Evolutionary conservation across 139 green algal genomes (phyloP), one percentile per base, ranked within the genome.

Genomic region (Chlorella sorokiniana): DNA sequence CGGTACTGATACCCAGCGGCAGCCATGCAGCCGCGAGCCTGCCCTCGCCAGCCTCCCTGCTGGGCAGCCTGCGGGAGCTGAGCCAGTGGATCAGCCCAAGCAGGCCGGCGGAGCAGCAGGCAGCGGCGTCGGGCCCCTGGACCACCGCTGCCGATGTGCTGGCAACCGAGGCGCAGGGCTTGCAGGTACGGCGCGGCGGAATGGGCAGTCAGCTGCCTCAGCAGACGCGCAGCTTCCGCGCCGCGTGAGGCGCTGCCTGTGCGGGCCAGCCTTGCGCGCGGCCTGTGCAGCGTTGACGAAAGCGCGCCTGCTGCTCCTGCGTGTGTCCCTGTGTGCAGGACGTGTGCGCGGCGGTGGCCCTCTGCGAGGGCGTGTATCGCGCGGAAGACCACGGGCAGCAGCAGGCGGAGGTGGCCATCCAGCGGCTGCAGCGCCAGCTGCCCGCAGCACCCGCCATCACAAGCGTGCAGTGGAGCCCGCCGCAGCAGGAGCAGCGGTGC

Each of bases 381-480:
- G 42, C 59, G 3, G 59, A 35, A 1, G 75, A 81, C 29, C 44
- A 71, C 31, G 75, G 75, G 22, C 3, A 48, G 8, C 14, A 71
- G 33, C 54, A 79, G 73, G 73, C 54, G 41, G 73, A 79, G 73
- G 54, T 79, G 59, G 75, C 61, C 1, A 72, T 81, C 41, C 61
- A 16, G 29, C 31, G 33, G 41, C 75, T 81, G 75, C 42, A 62
- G 37, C 67, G 67, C 67, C 27, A 65, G 69, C 41, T 76, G 52
- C 69, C 45, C 22, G 40, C 18, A 25, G 42, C 38, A 11, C 70
- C 45, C 6, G 31, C 9, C 22, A 71, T 83, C 41, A 33, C 18
- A 42, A 64, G 22, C 1, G 61, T 81, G 37, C 59, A 71, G 61
- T 81, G 75, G 75, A 73, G 59, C 59, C 63, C 75, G 6, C 52